Conservation (phyloP, 2,329 filamentous ascomycete genomes). For the Alternaria sp. region DNA sequence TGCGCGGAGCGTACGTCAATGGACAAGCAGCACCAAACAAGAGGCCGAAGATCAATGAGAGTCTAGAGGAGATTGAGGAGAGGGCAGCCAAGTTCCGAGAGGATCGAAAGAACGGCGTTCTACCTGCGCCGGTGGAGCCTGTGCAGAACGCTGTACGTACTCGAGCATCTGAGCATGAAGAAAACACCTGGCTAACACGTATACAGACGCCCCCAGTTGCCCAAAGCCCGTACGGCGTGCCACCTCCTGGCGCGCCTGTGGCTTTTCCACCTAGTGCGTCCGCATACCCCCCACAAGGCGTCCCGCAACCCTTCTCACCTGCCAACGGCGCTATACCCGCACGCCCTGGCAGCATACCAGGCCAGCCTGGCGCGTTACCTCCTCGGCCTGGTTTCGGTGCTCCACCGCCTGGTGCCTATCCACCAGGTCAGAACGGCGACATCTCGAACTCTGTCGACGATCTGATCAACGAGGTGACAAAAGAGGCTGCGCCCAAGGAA, state of each 20-base stretch:
- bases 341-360: conserved; percentile 44
- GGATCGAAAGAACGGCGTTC: conserved; percentile 53
- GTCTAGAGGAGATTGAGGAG: conserved; percentile 78
- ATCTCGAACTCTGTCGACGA: conserved; percentile 59
- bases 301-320: conserved; percentile 39
- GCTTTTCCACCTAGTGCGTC: conserved; percentile 37
- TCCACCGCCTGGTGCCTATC: conserved; percentile 28
- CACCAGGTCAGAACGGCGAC: conserved; percentile 23
- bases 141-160: conserved; percentile 24
- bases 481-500: conserved; percentile 49
- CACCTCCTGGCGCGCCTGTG: conserved; percentile 29
- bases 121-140: conserved; percentile 47
- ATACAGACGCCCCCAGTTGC: conserved; percentile 33
- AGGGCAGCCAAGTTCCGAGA: conserved; percentile 67
- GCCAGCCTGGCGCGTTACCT: conserved; percentile 35
- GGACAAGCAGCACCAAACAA: conserved; percentile 63
- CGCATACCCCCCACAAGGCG: conserved; percentile 21
- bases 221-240: conserved; percentile 27
- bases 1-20: conserved; percentile 58
- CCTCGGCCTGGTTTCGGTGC: conserved; percentile 51
- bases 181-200: conserved; percentile 14
- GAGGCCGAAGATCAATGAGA: conserved; percentile 71
- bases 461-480: conserved; percentile 59
- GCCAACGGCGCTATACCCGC: conserved; percentile 31
- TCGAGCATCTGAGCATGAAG: not conserved